Evolutionary conservation across 257 asterid species (phyloP).

Genomic region (Thymus quinquecostatus): DNA sequence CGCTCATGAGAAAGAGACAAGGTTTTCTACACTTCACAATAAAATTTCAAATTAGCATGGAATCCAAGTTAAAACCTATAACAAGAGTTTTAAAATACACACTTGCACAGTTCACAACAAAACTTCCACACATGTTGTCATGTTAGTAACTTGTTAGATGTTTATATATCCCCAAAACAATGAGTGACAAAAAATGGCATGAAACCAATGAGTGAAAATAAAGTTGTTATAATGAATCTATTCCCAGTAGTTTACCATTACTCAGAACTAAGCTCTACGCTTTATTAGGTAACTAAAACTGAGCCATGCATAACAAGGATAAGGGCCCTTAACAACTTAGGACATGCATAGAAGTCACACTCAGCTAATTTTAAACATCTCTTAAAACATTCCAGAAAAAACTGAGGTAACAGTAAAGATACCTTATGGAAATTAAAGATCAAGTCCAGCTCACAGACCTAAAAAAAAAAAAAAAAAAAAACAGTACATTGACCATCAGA

Average conservation of each 20-base stretch:
- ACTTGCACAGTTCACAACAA: background rate
- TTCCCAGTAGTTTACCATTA: background rate
- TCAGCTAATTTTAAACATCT: background rate
- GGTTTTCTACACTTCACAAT: background rate
- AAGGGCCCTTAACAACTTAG: conserved; percentile 17
- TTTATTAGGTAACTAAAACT: background rate
- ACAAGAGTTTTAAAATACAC: background rate
- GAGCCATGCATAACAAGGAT: background rate
- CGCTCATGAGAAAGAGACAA: background rate
- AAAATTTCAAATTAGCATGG: background rate
- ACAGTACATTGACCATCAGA: conserved; percentile 19
- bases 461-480: conserved; percentile 32
- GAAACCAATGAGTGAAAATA: background rate
- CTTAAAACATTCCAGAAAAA: conserved; percentile 19
- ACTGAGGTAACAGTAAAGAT: conserved; percentile 31
- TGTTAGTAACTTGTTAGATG: background rate
- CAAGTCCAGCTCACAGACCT: conserved; percentile 97
- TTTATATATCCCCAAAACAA: conserved; percentile 15
- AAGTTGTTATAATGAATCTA: background rate
- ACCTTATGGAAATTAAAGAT: conserved; percentile 98
- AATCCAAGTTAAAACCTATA: background rate
- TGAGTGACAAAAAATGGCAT: background rate
- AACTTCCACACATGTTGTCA: background rate
- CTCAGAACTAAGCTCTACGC: background rate
- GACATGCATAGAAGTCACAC: background rate